Percentiles rank a stretch among this genome's conserved stretches.
phyloP scores from a whole-genome alignment of 108 stramenopile species.

The Cyclotella atomus region DNA sequence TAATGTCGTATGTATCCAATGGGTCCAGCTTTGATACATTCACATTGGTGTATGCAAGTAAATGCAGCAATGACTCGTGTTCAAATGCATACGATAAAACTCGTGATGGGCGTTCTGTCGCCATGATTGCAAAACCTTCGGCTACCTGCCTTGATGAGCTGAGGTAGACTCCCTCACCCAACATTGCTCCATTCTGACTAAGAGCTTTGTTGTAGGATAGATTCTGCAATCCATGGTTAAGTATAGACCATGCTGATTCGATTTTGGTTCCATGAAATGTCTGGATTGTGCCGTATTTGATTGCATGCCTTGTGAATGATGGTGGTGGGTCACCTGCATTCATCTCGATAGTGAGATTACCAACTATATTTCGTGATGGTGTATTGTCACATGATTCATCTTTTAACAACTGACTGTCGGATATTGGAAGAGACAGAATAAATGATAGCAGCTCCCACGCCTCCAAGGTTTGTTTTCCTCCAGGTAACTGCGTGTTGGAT shows the following conservation, averaged over 20 bases:
- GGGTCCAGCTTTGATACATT: slow-evolving; percentile 10
- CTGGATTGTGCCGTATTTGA: slow-evolving; percentile 11
- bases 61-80: slow-evolving; percentile 13
- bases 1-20: slow-evolving; percentile 11
- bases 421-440: slow-evolving; percentile 1
- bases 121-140: slow-evolving; percentile 6
- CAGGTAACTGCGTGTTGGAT: neutral
- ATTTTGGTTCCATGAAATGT: slow-evolving; percentile 36
- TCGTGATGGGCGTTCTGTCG: slow-evolving; percentile 4
- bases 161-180: slow-evolving; percentile 26
- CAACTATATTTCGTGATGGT: neutral
- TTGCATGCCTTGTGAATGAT: slow-evolving; percentile 2
- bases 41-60: slow-evolving; percentile 10
- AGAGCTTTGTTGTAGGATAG: slow-evolving; percentile 10
- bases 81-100: slow-evolving; percentile 8
- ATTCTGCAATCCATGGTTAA: slow-evolving; percentile 19
- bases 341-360: neutral
- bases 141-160: slow-evolving; percentile 8
- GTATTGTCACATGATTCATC: neutral
- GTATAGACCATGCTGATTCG: slow-evolving; percentile 35
- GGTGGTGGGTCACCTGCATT: slow-evolving; percentile 12
- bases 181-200: slow-evolving; percentile 21
- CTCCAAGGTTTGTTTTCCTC: neutral
- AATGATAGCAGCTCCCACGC: slow-evolving; percentile 13
- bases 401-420: neutral